phyloP scores from a whole-genome alignment of 2,329 filamentous ascomycete species.

The Ilyonectria robusta region DNA sequence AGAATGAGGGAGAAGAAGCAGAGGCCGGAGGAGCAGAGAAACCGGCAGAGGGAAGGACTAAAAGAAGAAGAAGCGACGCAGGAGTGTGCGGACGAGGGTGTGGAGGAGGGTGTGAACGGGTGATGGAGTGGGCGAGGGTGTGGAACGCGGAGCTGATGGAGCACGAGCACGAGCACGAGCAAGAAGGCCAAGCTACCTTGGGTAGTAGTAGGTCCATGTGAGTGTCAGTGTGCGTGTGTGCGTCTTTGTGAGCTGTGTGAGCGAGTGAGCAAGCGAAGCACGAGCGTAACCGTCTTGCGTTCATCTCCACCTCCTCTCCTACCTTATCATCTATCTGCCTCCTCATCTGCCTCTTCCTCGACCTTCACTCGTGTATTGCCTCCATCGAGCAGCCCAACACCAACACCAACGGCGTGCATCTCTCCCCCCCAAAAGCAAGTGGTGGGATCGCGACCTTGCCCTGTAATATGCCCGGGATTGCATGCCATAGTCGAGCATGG shows the following conservation, averaged over 20 bases:
- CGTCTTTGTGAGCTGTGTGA: slow-evolving; percentile 9
- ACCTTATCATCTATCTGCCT: no score
- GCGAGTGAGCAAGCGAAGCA: slow-evolving; percentile 4
- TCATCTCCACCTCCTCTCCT: not conserved
- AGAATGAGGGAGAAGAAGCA: slow-evolving; percentile 35
- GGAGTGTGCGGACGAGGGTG: slow-evolving; percentile 39
- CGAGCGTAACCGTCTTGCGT: slow-evolving; percentile 6
- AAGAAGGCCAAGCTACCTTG: slow-evolving; percentile 3
- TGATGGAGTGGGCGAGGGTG: slow-evolving; percentile 28
- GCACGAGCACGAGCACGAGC: slow-evolving; percentile 26
- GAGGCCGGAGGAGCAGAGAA: slow-evolving; percentile 27
- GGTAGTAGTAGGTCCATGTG: slow-evolving; percentile 5
- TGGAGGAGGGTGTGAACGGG: slow-evolving; percentile 26
- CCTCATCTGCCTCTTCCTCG: not conserved
- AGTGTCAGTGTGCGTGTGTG: not conserved
- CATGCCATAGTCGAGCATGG: not conserved
- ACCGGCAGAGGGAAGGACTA: slow-evolving; percentile 38
- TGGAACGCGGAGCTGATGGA: slow-evolving; percentile 30
- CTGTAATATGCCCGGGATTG: slow-evolving; percentile 26
- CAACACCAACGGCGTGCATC: slow-evolving; percentile 3
- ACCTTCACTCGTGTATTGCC: not conserved
- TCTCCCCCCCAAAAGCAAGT: slow-evolving; percentile 24
- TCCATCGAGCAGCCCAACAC: slow-evolving; percentile 2
- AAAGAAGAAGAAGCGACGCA: slow-evolving; percentile 38
- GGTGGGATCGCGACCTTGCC: slow-evolving; percentile 31